Base-by-base conservation (phyloP, 2,329 filamentous ascomycete genomes). In the Magnaporthiopsis rhizophila region DNA sequence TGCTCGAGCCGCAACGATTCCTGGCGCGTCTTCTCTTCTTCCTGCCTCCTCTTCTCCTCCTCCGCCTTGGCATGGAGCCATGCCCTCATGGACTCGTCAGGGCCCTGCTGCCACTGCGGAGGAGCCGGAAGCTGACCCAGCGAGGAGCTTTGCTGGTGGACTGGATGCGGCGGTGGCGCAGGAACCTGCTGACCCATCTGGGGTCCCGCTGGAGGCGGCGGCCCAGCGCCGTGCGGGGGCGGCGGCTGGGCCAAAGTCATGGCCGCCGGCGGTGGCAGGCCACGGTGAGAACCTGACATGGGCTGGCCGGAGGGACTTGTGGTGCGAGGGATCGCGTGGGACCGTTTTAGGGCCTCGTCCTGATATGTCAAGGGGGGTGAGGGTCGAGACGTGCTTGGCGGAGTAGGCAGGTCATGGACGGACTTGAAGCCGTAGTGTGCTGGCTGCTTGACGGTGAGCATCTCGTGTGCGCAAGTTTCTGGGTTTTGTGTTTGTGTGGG, bases 1-100 rank as follows among this genome's bases (percentile, higher is more conserved):
- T 90, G 89, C 75, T 92, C 89, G 38, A 92, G 76, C 32, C 86
- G 86, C 58, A 90, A 76, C 38, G 79, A 78, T 74, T 91, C 90
- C 69, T 86, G 84, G 58, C 79, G 79, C 28, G 83, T 86, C 70
- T 83, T 88, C 75, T 92, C 89, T 74, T 92, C 89, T 74, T 92
- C 89, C 75, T 91, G 89, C 72, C 79, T 87, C 66, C 86, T 83
- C 71, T 82, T 86, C 71, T 92, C 89, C 72, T 92, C 89, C 74
- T 92, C 90, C 0, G 85, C 80, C 74, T 88, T 91, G 63, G 89
- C 86, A 64, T 83, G 76, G 28, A 92, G 78, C 89, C 89, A 92
- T 64, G 81, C 83, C 67, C 83, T 86, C 86, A 90, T 89, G 3
- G 86, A 83, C 53, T 91, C 89, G 70, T 91, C 88, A 45, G 83